phyloP scores from a whole-genome alignment of 805 yeast genomes.

The Saturnispora serradocipensis region DNA sequence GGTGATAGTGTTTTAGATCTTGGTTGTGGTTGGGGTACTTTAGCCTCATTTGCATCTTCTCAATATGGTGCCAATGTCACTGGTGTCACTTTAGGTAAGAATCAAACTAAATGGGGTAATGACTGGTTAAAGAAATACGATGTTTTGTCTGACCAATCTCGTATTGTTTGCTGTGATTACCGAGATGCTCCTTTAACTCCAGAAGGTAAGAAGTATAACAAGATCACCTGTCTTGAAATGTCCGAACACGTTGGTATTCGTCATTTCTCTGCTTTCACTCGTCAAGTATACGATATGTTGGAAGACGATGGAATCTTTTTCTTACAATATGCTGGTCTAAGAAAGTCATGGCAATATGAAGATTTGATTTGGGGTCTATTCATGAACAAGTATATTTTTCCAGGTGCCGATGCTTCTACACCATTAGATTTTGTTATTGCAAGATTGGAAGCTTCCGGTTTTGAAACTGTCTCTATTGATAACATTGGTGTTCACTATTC shows the following conservation, averaged over 20 bases:
- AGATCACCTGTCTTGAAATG: conserved; percentile 89
- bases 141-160: conserved; percentile 57
- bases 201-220: conserved; percentile 56
- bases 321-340: conserved; percentile 82
- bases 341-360: conserved; percentile 92
- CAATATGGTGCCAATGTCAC: conserved; percentile 80
- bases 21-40: conserved; percentile 96
- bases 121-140: conserved; percentile 60
- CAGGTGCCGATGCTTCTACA: conserved; percentile 95
- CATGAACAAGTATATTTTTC: conserved; percentile 94
- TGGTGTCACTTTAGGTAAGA: conserved; percentile 82
- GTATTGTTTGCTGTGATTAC: conserved; percentile 76
- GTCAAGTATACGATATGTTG: conserved; percentile 76
- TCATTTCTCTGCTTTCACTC: conserved; percentile 64
- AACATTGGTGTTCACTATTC: conserved; percentile 91
- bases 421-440: conserved; percentile 79
- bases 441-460: conserved; percentile 72
- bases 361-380: conserved; percentile 90
- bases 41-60: conserved; percentile 74
- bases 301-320: conserved; percentile 87
- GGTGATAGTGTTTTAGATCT: conserved; percentile 75
- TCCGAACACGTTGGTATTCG: conserved; percentile 94
- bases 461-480: conserved; percentile 75
- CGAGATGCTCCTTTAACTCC: conserved; percentile 79
- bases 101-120: conserved; percentile 89